phyloP scores from a whole-genome alignment of 1,139 yeast species.

The Debaryomyces sp. region DNA sequence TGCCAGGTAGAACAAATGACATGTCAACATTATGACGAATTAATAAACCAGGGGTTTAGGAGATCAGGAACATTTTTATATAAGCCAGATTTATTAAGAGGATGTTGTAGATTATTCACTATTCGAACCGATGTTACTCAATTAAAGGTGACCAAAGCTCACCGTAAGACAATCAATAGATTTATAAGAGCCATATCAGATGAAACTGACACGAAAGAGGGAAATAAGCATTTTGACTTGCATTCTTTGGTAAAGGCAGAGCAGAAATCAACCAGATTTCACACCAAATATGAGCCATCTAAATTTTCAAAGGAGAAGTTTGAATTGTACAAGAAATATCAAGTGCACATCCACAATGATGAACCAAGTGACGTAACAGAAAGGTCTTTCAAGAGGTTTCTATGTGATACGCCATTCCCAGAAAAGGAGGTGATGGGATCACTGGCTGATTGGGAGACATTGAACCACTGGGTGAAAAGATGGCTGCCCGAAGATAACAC shows the following conservation, averaged over 20 bases:
- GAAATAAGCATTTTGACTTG: conserved; percentile 22
- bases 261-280: conserved; percentile 36
- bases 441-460: conserved; percentile 29
- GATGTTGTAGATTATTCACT: conserved; percentile 84
- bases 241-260: conserved; percentile 25
- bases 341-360: conserved; percentile 68
- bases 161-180: conserved; percentile 64
- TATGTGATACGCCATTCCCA: conserved; percentile 69
- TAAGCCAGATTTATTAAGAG: conserved; percentile 68
- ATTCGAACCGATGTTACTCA: conserved; percentile 60
- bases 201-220: conserved; percentile 14
- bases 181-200: conserved; percentile 50
- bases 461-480: conserved; percentile 32
- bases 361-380: conserved; percentile 45
- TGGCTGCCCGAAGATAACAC: conserved; percentile 13
- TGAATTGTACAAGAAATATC: conserved; percentile 69
- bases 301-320: conserved; percentile 61
- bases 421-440: conserved; percentile 28
- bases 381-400: conserved; percentile 59
- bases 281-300: conserved; percentile 57
- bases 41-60: conserved; percentile 75
- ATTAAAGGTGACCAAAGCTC: conserved; percentile 62
- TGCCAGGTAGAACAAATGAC: conserved; percentile 50
- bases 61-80: conserved; percentile 77
- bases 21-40: conserved; percentile 56